Evolutionary conservation across 129 eudicot genomes (phyloP).

Genomic region (Tagetes patula): DNA sequence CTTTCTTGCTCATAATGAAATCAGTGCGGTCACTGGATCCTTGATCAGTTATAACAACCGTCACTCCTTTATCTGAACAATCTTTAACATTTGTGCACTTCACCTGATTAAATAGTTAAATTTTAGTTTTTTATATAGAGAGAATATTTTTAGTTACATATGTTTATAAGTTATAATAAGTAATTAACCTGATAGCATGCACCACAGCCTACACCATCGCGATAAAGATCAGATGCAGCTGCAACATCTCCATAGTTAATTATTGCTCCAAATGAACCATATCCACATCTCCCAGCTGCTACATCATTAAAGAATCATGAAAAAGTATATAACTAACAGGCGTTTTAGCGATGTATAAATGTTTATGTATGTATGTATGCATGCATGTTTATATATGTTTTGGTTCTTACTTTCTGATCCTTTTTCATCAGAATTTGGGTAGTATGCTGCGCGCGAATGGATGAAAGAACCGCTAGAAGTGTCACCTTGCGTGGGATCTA

Average conservation of each 20-base stretch:
- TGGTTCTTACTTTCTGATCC: slow-evolving; percentile 73
- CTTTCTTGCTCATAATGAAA: slow-evolving; percentile 76
- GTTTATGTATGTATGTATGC: too few species aligned
- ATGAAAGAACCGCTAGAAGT: slow-evolving; percentile 55
- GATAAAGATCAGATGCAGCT: slow-evolving; percentile 73
- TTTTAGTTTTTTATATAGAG: neutral
- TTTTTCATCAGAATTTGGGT: slow-evolving; percentile 66
- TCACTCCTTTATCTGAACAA: slow-evolving; percentile 76
- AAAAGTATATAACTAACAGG: slow-evolving; percentile 11
- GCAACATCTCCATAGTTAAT: slow-evolving; percentile 73
- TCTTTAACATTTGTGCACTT: slow-evolving; percentile 63
- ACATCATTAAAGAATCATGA: slow-evolving; percentile 11
- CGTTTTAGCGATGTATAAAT: neutral
- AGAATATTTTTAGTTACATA: neutral
- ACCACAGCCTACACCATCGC: slow-evolving; percentile 83
- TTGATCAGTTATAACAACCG: slow-evolving; percentile 69
- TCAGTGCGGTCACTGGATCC: slow-evolving; percentile 68
- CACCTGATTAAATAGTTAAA: slow-evolving; percentile 36
- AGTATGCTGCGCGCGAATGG: slow-evolving; percentile 70
- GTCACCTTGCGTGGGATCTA: slow-evolving; percentile 36
- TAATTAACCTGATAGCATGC: slow-evolving; percentile 75
- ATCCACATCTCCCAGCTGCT: slow-evolving; percentile 77
- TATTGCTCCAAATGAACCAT: slow-evolving; percentile 68
- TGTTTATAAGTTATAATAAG: neutral
- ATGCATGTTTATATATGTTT: slow-evolving; percentile 10